phyloP scores from a whole-genome alignment of 768 basidiomycete genomes.

The Xerocomus brunneocitrinus region DNA sequence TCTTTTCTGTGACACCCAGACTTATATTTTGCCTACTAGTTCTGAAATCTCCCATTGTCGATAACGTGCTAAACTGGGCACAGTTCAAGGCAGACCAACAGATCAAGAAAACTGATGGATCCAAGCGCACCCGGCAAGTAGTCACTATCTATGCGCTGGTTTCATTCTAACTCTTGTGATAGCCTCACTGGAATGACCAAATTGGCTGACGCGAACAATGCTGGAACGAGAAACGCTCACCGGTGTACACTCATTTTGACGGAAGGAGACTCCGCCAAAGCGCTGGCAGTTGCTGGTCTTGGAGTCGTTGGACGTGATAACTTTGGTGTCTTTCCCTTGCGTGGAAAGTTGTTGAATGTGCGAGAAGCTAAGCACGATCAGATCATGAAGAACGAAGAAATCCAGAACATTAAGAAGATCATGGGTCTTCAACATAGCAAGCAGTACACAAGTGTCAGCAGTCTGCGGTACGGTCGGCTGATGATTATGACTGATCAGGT shows the following conservation, averaged over 20 bases:
- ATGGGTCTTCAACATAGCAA: slow-evolving; percentile 94
- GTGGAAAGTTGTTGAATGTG: slow-evolving; percentile 95
- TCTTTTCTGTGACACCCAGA: background rate
- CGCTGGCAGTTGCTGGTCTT: slow-evolving; percentile 91
- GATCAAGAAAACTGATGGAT: slow-evolving; percentile 93
- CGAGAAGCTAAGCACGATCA: slow-evolving; percentile 94
- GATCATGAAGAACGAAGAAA: slow-evolving; percentile 97
- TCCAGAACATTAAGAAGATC: slow-evolving; percentile 97
- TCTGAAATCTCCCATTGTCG: slow-evolving; percentile 82
- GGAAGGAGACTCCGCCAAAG: slow-evolving; percentile 99
- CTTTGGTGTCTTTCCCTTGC: slow-evolving; percentile 96
- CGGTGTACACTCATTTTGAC: slow-evolving; percentile 94
- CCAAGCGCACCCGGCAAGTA: slow-evolving; percentile 76
- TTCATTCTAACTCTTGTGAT: background rate
- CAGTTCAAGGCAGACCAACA: slow-evolving; percentile 96
- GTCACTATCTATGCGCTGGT: background rate
- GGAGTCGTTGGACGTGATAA: slow-evolving; percentile 93
- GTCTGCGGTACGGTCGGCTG: slow-evolving; percentile 85
- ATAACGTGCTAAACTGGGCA: slow-evolving; percentile 92
- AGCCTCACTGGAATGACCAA: slow-evolving; percentile 91
- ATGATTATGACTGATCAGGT: slow-evolving; percentile 99
- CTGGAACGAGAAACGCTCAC: slow-evolving; percentile 75
- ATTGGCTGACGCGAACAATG: slow-evolving; percentile 95
- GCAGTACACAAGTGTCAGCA: slow-evolving; percentile 64
- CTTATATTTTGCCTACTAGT: slow-evolving; percentile 43